Evolutionary conservation across 1,284 basidiomycete species (phyloP).

Genomic region (Ceratobasidium sp.): DNA sequence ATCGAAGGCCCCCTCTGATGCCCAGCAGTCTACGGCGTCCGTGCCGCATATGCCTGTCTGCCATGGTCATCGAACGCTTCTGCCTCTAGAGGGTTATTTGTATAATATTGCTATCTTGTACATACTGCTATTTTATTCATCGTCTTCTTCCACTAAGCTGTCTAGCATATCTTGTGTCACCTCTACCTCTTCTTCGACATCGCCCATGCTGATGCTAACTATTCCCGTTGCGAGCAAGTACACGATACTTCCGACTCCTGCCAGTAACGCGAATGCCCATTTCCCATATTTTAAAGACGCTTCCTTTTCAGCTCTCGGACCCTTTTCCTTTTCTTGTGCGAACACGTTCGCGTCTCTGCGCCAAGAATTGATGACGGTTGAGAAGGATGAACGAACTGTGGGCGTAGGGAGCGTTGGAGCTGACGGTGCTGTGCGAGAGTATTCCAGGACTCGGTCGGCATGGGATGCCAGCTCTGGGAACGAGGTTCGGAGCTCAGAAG

Average conservation of each 20-base stretch:
- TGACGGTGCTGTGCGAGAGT: neutral
- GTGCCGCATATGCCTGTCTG: neutral
- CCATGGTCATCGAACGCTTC: no score
- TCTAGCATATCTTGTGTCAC: neutral
- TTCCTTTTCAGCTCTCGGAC: conserved; percentile 4
- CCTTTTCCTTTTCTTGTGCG: conserved; percentile 25
- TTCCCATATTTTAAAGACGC: conserved; percentile 12
- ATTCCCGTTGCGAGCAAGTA: conserved; percentile 29
- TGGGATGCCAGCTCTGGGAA: conserved; percentile 66
- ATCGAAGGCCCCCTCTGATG: conserved; percentile 49
- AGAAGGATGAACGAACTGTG: conserved; percentile 22
- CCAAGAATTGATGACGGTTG: conserved; percentile 16
- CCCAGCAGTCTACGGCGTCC: neutral
- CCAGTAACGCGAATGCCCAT: conserved; percentile 20
- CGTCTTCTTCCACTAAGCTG: neutral
- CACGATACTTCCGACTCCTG: conserved; percentile 26
- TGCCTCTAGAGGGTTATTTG: neutral
- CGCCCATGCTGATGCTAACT: neutral
- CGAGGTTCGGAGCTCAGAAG: conserved; percentile 59
- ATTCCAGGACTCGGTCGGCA: conserved; percentile 52
- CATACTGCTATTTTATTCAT: conserved; percentile 1
- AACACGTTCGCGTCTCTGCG: conserved; percentile 21
- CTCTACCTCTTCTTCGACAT: conserved; percentile 11
- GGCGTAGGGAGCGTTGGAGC: conserved; percentile 7
- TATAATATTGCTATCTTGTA: conserved; percentile 6